Conservation (phyloP, 169 alveolate genomes). For the Cryptosporidium bovis region DNA sequence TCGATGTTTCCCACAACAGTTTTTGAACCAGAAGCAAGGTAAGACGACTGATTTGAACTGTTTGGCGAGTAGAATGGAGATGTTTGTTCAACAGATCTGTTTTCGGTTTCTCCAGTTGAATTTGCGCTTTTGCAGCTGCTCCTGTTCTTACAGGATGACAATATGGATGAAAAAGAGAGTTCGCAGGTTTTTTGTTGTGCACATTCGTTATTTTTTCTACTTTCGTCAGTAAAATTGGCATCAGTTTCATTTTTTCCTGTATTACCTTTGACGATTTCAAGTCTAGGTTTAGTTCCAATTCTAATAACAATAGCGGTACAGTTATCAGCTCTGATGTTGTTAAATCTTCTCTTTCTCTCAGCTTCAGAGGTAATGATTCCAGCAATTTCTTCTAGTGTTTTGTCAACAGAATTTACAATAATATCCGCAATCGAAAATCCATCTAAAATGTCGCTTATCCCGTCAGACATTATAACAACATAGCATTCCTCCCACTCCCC, state of each 20-base stretch:
- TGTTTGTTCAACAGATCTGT: too few relatives aligned
- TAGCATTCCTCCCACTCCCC: background rate
- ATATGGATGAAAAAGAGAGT: background rate
- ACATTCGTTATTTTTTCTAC: background rate
- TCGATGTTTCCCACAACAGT: too few relatives aligned
- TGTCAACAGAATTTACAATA: conserved; percentile 18
- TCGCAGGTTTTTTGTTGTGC: too few relatives aligned
- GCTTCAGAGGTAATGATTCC: conserved; percentile 26
- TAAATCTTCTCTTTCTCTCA: conserved; percentile 41
- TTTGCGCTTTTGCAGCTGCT: background rate
- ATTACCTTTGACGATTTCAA: background rate
- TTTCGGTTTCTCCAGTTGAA: background rate
- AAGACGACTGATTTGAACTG: too few relatives aligned
- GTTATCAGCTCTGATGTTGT: conserved; percentile 47
- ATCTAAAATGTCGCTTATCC: conserved; percentile 58
- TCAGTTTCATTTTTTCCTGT: background rate
- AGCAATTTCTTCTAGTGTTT: conserved; percentile 28
- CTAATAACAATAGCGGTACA: conserved; percentile 46
- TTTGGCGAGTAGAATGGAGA: too few relatives aligned
- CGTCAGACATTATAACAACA: conserved; percentile 61
- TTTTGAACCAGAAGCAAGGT: too few relatives aligned
- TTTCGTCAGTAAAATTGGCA: background rate
- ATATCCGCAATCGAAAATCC: conserved; percentile 58
- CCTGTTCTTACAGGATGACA: background rate
- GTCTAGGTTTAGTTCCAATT: background rate